Percentiles rank a stretch among this genome's conserved stretches.
Evolutionary conservation across 768 basidiomycete species (phyloP).

Genomic region (Termitomyces sp.): DNA sequence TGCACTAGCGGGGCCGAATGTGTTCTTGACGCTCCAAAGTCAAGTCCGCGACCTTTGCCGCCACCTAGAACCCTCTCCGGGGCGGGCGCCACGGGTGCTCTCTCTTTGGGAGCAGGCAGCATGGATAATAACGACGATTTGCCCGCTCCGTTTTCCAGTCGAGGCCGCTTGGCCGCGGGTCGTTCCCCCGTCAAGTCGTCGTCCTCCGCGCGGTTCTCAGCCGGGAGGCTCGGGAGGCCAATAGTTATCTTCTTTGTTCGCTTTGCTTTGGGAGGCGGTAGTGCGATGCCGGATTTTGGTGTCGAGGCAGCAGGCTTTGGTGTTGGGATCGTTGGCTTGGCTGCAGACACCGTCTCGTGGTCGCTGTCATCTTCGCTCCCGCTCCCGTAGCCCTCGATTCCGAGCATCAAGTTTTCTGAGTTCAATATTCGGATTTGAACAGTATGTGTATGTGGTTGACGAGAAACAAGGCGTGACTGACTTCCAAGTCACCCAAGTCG

Average conservation of each 20-base stretch:
- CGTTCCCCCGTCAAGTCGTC: constrained; percentile 32
- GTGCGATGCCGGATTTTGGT: constrained; percentile 7
- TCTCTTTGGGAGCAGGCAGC: constrained; percentile 71
- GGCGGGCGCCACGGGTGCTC: constrained; percentile 32
- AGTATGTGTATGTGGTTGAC: neutral
- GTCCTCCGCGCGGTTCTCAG: constrained; percentile 27
- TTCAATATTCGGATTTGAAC: neutral
- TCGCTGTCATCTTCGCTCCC: constrained; percentile 56
- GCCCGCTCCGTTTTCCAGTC: constrained; percentile 51
- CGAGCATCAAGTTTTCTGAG: constrained; percentile 48
- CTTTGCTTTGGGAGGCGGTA: constrained; percentile 31
- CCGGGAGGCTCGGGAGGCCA: constrained; percentile 42
- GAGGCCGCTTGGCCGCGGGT: constrained; percentile 57
- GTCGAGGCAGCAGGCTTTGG: constrained; percentile 15
- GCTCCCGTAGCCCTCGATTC: constrained; percentile 75
- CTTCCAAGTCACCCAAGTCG: neutral
- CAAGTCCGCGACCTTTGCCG: constrained; percentile 55
- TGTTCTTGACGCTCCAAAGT: constrained; percentile 39
- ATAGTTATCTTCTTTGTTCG: constrained; percentile 59
- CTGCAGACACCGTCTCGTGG: constrained; percentile 11
- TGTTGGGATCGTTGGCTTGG: constrained; percentile 6
- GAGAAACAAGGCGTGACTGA: neutral
- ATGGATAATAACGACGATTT: constrained; percentile 62
- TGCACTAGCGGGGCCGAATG: neutral
- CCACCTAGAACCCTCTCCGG: constrained; percentile 60